Evolutionary conservation across 2,329 filamentous ascomycete species (phyloP), one percentile per base, ranked within the genome.

Genomic region (Epichloe scottii): DNA sequence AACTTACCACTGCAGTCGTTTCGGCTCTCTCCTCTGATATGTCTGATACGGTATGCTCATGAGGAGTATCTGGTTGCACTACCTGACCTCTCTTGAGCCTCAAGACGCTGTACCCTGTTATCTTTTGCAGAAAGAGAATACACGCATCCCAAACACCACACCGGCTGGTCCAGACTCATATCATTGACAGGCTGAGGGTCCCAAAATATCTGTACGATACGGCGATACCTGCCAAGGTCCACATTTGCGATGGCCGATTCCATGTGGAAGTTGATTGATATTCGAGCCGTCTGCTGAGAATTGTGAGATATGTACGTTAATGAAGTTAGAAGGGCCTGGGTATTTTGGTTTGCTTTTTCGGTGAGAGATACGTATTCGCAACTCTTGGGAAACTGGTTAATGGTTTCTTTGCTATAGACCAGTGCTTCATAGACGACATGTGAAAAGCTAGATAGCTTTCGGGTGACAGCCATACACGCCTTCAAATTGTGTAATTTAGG

Each of bases 201-300:
- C 85, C 89, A 95, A 62, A 97, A 84, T 71, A 87, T 89, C 69
- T 91, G 87, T 54, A 96, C 84, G 59, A 96, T 82, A 56, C 86
- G 85, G 68, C 88, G 87, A 54, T 76, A 76, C 58, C 86, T 84
- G 58, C 86, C 80, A 54, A 94, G 72, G 62, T 95, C 87, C 51
- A 86, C 79, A 52, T 77, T 82, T 37, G 72, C 71, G 55, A 74
- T 63, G 44, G 63, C 60, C 30, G 61, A 63, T 56, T 69, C 65
- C 65, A 68, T 69, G 50, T 34, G 54, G 49, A 50, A 6, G 35
- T n/a, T 23, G 17, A 35, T 10, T 45, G 19, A 38, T 26, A 21
- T 40, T 19, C 30, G 12, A 23, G 34, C 17, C 19, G 3, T 41
- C 23, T 34, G 37, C 17, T 41, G 17, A 19, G 15, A 34, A 3